phyloP scores from a whole-genome alignment of 495 filamentous ascomycete genomes.

The Aspergillus nidulans region DNA sequence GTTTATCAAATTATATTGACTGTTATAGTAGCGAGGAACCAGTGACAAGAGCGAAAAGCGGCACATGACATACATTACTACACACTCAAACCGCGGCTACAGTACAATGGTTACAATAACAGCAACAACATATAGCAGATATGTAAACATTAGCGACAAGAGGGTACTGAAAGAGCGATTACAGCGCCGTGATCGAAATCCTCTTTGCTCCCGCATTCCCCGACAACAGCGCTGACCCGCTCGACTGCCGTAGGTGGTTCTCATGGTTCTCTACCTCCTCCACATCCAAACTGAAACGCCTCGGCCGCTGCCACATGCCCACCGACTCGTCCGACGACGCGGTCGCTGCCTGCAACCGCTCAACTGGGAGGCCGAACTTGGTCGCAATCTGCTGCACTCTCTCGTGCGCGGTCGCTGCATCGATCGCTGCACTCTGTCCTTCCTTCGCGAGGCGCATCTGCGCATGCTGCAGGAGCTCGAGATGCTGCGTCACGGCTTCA shows the following conservation, averaged over 20 bases:
- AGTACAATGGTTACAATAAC: background rate
- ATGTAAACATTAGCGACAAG: background rate
- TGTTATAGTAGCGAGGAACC: background rate
- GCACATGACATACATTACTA: background rate
- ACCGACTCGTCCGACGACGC: slow-evolving; percentile 24
- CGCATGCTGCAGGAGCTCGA: slow-evolving; percentile 49
- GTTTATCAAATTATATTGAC: background rate
- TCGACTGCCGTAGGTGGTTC: slow-evolving; percentile 37
- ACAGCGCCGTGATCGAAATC: slow-evolving; percentile 22
- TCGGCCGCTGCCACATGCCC: slow-evolving; percentile 36
- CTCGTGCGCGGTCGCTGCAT: slow-evolving; percentile 24
- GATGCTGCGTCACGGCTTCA: slow-evolving; percentile 40
- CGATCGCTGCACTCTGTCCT: slow-evolving; percentile 15
- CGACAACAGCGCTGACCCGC: slow-evolving; percentile 29
- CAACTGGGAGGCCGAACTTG: slow-evolving; percentile 29
- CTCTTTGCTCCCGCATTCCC: slow-evolving; percentile 27
- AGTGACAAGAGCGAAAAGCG: background rate
- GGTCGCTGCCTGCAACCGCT: slow-evolving; percentile 20
- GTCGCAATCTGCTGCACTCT: slow-evolving; percentile 28
- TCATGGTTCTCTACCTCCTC: slow-evolving; percentile 32
- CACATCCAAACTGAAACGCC: slow-evolving; percentile 40
- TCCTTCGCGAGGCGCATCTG: slow-evolving; percentile 27
- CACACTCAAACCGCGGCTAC: background rate
- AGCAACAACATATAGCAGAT: background rate
- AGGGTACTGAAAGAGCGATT: background rate